Percentiles rank a stretch among this genome's conserved stretches.
Evolutionary conservation across 345 rosid genomes (phyloP).

Genomic region (Gossypium raimondii): DNA sequence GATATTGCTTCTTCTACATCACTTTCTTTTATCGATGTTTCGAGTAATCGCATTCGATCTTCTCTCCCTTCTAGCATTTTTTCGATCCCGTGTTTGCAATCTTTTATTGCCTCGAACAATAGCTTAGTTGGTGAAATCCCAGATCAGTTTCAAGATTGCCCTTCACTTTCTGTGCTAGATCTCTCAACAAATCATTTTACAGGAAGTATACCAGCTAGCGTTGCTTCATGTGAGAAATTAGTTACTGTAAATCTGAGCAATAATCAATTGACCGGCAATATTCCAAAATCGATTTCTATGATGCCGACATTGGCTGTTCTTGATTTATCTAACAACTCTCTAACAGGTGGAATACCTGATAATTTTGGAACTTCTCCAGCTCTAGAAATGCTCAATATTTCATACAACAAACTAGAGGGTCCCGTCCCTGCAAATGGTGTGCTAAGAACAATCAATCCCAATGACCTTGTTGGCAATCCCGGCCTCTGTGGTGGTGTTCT

Average conservation of each 20-base stretch:
- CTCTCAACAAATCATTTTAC: conserved; percentile 68
- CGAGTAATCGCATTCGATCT: conserved; percentile 56
- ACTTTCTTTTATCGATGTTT: conserved; percentile 82
- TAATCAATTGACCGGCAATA: conserved; percentile 65
- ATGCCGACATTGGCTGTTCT: conserved; percentile 82
- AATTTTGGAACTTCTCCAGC: conserved; percentile 82
- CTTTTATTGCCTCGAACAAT: conserved; percentile 58
- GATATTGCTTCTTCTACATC: conserved; percentile 64
- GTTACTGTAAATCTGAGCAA: conserved; percentile 61
- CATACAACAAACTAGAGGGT: conserved; percentile 76
- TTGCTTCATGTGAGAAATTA: conserved; percentile 76
- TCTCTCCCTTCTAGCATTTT: conserved; percentile 73
- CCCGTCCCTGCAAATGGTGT: conserved; percentile 75
- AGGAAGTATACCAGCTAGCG: conserved; percentile 70
- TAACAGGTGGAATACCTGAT: conserved; percentile 70
- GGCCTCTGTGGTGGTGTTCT: conserved; percentile 82
- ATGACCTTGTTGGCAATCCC: conserved; percentile 60
- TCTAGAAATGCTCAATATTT: conserved; percentile 70
- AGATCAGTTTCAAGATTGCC: conserved; percentile 85
- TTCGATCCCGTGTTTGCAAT: conserved; percentile 67
- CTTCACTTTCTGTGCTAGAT: conserved; percentile 73
- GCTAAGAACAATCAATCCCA: conserved; percentile 69
- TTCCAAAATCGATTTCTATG: conserved; percentile 60
- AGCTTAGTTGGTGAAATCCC: conserved; percentile 69
- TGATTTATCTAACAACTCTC: conserved; percentile 77